Evolutionary conservation across 495 filamentous ascomycete species (phyloP).

Genomic region (Penicillium waksmanii): DNA sequence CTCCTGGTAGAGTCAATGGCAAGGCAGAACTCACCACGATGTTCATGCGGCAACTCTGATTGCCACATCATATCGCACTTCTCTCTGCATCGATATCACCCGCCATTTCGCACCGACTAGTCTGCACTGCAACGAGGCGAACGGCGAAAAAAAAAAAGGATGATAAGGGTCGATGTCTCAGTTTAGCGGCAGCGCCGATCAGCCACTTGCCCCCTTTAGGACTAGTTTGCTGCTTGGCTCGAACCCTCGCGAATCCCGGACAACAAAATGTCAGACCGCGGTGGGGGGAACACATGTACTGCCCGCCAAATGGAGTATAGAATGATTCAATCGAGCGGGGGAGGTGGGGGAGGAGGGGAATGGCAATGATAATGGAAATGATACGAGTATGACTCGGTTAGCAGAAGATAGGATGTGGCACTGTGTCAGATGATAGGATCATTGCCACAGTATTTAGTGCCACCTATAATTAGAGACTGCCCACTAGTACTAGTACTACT

Average conservation of each 20-base stretch:
- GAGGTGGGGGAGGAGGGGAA: background rate
- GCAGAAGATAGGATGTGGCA: too few relatives aligned
- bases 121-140: constrained; percentile 11
- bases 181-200: constrained; percentile 16
- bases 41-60: background rate
- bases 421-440: too few relatives aligned
- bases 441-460: too few relatives aligned
- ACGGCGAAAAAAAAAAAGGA: background rate
- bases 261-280: background rate
- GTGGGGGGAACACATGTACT: background rate
- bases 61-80: background rate
- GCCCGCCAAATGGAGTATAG: background rate
- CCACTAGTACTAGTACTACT: too few relatives aligned
- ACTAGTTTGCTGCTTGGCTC: constrained; percentile 16
- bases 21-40: background rate
- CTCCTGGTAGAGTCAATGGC: too few relatives aligned
- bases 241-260: background rate
- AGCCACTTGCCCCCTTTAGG: constrained; percentile 16
- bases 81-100: background rate
- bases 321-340: background rate
- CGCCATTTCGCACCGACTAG: constrained; percentile 9
- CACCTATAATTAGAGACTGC: too few relatives aligned
- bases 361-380: background rate
- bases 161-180: constrained; percentile 17
- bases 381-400: too few relatives aligned